Evolutionary conservation across 371 early-diverging fungal species (phyloP).

Genomic region (Mucor velutinosus): DNA sequence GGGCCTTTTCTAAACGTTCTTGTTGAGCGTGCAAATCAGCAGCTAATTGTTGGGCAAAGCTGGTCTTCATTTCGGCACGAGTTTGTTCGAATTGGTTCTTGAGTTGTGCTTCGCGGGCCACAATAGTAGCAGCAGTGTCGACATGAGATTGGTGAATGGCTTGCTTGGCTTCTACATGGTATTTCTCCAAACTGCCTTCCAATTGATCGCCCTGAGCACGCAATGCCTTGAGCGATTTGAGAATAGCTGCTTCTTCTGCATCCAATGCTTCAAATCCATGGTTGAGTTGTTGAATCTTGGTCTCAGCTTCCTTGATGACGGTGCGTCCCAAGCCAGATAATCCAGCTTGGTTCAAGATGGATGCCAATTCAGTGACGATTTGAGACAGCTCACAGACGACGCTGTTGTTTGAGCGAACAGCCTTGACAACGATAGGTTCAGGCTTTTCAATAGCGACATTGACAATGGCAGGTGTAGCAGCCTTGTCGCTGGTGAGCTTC

Average conservation of each 20-base stretch:
- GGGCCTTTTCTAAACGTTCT: conserved; percentile 40
- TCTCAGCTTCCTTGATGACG: conserved; percentile 27
- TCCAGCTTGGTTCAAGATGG: conserved; percentile 38
- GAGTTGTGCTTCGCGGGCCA: conserved; percentile 44
- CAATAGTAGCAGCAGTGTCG: conserved; percentile 20
- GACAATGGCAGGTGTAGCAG: conserved; percentile 15
- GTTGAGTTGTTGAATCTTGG: conserved; percentile 21
- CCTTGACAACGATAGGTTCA: conserved; percentile 24
- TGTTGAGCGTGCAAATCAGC: conserved; percentile 42
- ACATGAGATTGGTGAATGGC: conserved; percentile 14
- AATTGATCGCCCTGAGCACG: conserved; percentile 21
- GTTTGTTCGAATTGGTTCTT: conserved; percentile 45
- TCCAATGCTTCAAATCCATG: conserved; percentile 16
- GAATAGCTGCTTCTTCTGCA: conserved; percentile 24
- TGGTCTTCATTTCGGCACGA: conserved; percentile 26
- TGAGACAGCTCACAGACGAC: conserved; percentile 26
- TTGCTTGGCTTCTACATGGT: conserved; percentile 19
- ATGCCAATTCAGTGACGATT: conserved; percentile 30
- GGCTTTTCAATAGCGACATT: conserved; percentile 26
- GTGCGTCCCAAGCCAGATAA: conserved; percentile 34
- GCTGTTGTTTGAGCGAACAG: conserved; percentile 18
- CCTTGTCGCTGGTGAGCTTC: conserved; percentile 18
- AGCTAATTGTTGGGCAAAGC: conserved; percentile 35
- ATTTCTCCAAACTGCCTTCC: conserved; percentile 26
- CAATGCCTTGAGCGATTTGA: conserved; percentile 18